These are phyloP conservation scores for Oropetium thomaeum DNA, from an alignment of 176 grass and related monocot species.

Conservation along the genomic window DNA sequence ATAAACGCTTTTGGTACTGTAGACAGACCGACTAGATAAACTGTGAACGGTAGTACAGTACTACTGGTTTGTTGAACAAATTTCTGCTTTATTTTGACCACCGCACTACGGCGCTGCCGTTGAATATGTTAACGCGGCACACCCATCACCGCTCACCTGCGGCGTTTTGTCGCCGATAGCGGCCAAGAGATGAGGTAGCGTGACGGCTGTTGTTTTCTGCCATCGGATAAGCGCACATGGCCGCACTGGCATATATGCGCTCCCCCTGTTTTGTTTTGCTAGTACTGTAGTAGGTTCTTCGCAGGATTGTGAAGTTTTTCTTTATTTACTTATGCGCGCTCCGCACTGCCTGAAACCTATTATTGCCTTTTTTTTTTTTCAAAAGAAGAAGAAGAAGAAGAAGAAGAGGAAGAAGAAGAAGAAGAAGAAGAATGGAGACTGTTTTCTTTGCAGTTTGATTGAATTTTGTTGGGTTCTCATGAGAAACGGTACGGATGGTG, in stretches of 20 bases:
- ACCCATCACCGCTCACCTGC: not conserved
- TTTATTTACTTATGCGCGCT: too few species aligned
- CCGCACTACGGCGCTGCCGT: not conserved
- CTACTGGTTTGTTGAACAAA: too few species aligned
- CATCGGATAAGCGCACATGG: not conserved
- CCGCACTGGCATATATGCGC: not conserved
- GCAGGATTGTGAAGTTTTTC: too few species aligned
- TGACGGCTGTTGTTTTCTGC: not conserved
- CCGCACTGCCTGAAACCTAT: too few species aligned
- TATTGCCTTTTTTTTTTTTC: too few species aligned
- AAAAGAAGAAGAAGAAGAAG: too few species aligned
- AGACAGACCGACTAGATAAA: not conserved
- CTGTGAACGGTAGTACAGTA: not conserved
- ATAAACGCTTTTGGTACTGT: not conserved
- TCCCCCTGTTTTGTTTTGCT: not conserved
- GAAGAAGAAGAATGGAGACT: too few species aligned
- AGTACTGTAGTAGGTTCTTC: too few species aligned
- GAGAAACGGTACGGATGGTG: not conserved
- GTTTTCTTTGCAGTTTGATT: too few species aligned
- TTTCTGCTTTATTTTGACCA: not conserved
- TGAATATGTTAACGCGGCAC: constrained; percentile 12
- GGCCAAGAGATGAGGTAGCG: not conserved
- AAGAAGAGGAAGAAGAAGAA: too few species aligned
- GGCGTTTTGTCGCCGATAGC: not conserved
- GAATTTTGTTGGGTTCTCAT: not conserved